Conservation (phyloP, 192 early-diverging fungal genomes). For the Cetraspora pellucida region DNA sequence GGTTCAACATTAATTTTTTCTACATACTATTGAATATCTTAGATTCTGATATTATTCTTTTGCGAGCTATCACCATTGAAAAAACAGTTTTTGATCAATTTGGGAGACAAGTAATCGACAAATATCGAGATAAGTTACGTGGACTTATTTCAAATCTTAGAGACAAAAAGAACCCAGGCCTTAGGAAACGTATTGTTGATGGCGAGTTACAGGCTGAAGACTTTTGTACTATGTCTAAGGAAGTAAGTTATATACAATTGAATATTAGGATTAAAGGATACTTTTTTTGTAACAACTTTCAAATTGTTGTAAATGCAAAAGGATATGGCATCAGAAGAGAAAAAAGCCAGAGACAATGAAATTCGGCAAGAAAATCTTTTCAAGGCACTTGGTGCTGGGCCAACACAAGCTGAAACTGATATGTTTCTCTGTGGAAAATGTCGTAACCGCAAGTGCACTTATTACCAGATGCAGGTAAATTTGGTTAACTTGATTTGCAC, state of each 20-base stretch:
- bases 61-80: slow-evolving; percentile 66
- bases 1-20: not conserved
- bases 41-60: slow-evolving; percentile 57
- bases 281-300: not conserved
- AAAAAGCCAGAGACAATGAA: slow-evolving; percentile 67
- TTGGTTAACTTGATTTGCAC: not conserved
- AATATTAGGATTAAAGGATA: not conserved
- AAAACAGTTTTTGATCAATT: slow-evolving; percentile 59
- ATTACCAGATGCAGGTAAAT: slow-evolving; percentile 89
- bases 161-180: slow-evolving; percentile 74
- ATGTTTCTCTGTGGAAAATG: slow-evolving; percentile 96
- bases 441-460: slow-evolving; percentile 80
- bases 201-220: slow-evolving; percentile 65
- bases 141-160: slow-evolving; percentile 79
- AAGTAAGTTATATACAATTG: slow-evolving; percentile 35
- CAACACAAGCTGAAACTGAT: slow-evolving; percentile 81
- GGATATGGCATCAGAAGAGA: slow-evolving; percentile 93
- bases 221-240: slow-evolving; percentile 77
- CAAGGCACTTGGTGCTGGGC: slow-evolving; percentile 75
- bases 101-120: slow-evolving; percentile 45
- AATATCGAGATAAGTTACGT: slow-evolving; percentile 77
- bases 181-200: slow-evolving; percentile 68
- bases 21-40: not conserved
- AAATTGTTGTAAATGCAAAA: slow-evolving; percentile 25
- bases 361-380: slow-evolving; percentile 75